phyloP scores from a whole-genome alignment of 345 rosid genomes.

The Gossypium herbaceum region DNA sequence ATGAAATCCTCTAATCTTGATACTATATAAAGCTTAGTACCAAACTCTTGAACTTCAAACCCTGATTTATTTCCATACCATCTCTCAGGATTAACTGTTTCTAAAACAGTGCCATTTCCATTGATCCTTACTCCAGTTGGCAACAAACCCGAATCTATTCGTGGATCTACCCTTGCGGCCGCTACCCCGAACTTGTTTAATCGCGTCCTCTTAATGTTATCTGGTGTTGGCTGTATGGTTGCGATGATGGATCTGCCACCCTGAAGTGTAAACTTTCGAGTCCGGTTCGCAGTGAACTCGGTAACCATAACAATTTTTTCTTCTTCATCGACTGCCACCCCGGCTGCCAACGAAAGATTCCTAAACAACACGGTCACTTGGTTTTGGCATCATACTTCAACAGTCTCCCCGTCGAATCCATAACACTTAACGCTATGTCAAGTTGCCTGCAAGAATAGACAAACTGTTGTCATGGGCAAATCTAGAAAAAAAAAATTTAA shows the following conservation, averaged over 20 bases:
- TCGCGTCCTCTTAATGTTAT: slow-evolving; percentile 16
- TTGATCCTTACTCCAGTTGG: slow-evolving; percentile 7
- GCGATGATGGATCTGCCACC: slow-evolving; percentile 9
- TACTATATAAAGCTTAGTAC: not conserved
- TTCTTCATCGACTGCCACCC: slow-evolving; percentile 14
- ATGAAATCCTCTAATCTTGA: slow-evolving; percentile 7
- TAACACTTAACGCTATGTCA: not conserved
- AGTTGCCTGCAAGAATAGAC: not conserved
- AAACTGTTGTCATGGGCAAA: too few species aligned
- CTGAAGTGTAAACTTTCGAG: slow-evolving; percentile 9
- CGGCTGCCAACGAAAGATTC: slow-evolving; percentile 8
- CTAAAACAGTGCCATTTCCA: slow-evolving; percentile 1
- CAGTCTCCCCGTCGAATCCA: slow-evolving; percentile 23
- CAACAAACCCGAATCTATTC: not conserved
- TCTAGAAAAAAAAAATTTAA: too few species aligned
- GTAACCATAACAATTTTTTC: slow-evolving; percentile 10
- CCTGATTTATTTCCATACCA: slow-evolving; percentile 8
- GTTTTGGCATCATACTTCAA: slow-evolving; percentile 11
- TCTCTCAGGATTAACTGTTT: not conserved
- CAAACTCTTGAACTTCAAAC: slow-evolving; percentile 16
- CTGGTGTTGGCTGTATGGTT: not conserved
- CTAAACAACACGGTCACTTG: slow-evolving; percentile 18
- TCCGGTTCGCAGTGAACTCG: slow-evolving; percentile 4
- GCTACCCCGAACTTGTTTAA: slow-evolving; percentile 11
- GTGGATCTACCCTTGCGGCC: not conserved